Conservation (phyloP, 257 asterid genomes). For the Avicennia marina region DNA sequence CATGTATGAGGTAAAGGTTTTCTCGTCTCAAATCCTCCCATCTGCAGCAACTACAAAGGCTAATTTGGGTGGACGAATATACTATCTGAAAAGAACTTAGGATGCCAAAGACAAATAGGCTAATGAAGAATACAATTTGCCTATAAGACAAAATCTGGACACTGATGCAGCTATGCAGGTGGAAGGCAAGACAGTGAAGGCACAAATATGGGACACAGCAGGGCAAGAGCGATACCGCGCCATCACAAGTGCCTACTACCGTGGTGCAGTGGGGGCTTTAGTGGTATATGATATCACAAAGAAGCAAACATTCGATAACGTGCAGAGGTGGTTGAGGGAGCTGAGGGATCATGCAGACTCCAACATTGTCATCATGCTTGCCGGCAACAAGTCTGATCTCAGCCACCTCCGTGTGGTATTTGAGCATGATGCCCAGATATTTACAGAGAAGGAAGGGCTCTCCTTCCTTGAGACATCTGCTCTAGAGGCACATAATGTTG, state of each 20-base stretch:
- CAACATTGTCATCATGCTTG: slow-evolving; percentile 45
- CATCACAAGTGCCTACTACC: slow-evolving; percentile 52
- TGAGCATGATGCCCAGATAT: slow-evolving; percentile 33
- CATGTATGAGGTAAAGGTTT: too few species aligned
- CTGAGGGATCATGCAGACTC: slow-evolving; percentile 38
- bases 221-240: slow-evolving; percentile 48
- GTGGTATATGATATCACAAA: slow-evolving; percentile 44
- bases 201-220: slow-evolving; percentile 51
- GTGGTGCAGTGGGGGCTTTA: slow-evolving; percentile 44
- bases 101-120: too few species aligned
- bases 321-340: slow-evolving; percentile 40
- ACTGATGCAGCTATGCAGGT: slow-evolving; percentile 17
- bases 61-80: too few species aligned
- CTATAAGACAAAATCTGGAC: too few species aligned
- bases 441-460: slow-evolving; percentile 40
- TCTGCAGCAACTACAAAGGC: too few species aligned
- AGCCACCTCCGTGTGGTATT: slow-evolving; percentile 37
- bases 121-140: too few species aligned
- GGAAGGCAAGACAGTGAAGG: slow-evolving; percentile 46
- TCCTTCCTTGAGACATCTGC: slow-evolving; percentile 49
- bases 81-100: too few species aligned
- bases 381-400: slow-evolving; percentile 39
- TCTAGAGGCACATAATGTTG: slow-evolving; percentile 38
- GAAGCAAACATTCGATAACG: slow-evolving; percentile 37
- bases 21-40: too few species aligned